phyloP scores from a whole-genome alignment of 345 rosid species.

The Populus davidiana region DNA sequence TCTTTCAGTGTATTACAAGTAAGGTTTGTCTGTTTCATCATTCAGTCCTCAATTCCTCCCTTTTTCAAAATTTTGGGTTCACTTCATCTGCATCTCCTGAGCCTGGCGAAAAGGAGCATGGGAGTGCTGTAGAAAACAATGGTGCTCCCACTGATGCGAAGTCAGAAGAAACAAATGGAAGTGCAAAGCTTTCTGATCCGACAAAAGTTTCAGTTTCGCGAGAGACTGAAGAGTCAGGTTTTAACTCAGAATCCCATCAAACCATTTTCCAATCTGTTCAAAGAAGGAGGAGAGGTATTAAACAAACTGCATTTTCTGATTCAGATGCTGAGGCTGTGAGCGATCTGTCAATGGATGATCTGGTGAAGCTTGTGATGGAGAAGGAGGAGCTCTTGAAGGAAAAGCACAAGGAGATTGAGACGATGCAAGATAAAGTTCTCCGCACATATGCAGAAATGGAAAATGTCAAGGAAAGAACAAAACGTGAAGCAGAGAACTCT shows the following conservation, averaged over 20 bases:
- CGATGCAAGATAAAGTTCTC: slow-evolving; percentile 76
- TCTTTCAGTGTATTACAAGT: slow-evolving; percentile 38
- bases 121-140: slow-evolving; percentile 19
- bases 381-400: slow-evolving; percentile 70
- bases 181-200: slow-evolving; percentile 23
- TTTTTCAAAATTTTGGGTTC: slow-evolving; percentile 51
- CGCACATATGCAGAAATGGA: slow-evolving; percentile 81
- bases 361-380: slow-evolving; percentile 68
- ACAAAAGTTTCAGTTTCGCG: slow-evolving; percentile 21
- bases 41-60: slow-evolving; percentile 31
- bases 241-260: slow-evolving; percentile 25
- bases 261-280: slow-evolving; percentile 26
- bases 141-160: slow-evolving; percentile 20
- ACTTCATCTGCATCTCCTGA: slow-evolving; percentile 66
- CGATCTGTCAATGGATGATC: slow-evolving; percentile 62
- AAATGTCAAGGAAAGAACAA: slow-evolving; percentile 79
- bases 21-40: slow-evolving; percentile 46
- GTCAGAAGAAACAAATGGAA: slow-evolving; percentile 24
- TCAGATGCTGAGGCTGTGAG: slow-evolving; percentile 63
- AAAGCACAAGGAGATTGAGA: slow-evolving; percentile 56
- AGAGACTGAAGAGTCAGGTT: slow-evolving; percentile 40
- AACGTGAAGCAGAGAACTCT: slow-evolving; percentile 81
- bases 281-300: slow-evolving; percentile 37
- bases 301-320: slow-evolving; percentile 50
- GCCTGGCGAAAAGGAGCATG: slow-evolving; percentile 42